These are phyloP conservation scores for Beta lomatogona DNA, from an alignment of 179 eudicot genomes.

Conservation along the genomic window DNA sequence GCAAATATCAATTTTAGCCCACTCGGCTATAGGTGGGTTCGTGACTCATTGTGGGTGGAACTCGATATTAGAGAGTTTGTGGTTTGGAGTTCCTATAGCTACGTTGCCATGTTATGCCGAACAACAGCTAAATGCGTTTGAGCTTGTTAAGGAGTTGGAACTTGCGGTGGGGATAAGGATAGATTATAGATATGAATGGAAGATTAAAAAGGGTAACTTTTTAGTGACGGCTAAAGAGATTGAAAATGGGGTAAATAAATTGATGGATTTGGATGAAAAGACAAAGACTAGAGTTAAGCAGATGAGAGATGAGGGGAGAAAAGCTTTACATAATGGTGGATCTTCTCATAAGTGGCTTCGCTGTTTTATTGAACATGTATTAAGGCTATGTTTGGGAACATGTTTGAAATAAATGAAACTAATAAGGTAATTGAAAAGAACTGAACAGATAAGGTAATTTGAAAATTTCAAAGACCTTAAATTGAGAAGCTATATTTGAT, in stretches of 20 bases:
- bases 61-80: conserved; percentile 27
- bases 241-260: conserved; percentile 14
- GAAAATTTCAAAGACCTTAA: too few species aligned
- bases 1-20: conserved; percentile 17
- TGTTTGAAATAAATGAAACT: too few species aligned
- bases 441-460: too few species aligned
- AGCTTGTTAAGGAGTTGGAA: conserved; percentile 24
- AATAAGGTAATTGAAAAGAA: too few species aligned
- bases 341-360: conserved; percentile 11
- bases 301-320: neutral
- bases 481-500: too few species aligned
- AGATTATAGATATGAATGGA: conserved; percentile 12
- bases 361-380: conserved; percentile 11
- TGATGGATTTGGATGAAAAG: conserved; percentile 21
- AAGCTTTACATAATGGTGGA: conserved; percentile 11
- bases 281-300: neutral
- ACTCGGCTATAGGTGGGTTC: conserved; percentile 23
- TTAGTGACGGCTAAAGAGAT: conserved; percentile 7
- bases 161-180: conserved; percentile 29
- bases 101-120: conserved; percentile 29
- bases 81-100: conserved; percentile 31
- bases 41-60: conserved; percentile 35
- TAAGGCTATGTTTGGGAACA: too few species aligned
- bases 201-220: neutral
- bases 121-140: conserved; percentile 28